Conservation (phyloP, 2,329 filamentous ascomycete genomes). For the Aspergillus hiratsukae region DNA sequence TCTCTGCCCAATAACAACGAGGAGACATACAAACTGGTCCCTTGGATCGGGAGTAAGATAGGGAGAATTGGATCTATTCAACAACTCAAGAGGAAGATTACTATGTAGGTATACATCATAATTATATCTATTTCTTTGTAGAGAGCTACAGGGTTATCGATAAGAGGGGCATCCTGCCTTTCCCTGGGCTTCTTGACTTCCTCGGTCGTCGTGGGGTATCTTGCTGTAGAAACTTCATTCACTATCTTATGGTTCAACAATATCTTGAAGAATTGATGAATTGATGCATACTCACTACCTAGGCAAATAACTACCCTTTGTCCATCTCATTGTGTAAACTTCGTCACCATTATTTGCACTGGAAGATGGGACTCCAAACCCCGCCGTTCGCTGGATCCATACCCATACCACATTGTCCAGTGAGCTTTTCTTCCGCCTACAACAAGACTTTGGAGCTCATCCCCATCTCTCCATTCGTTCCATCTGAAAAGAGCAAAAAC, state of each 20-base stretch:
- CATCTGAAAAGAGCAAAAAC: neutral
- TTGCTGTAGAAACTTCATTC: neutral
- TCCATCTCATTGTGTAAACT: neutral
- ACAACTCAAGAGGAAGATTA: neutral
- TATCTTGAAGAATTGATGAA: neutral
- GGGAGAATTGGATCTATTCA: neutral
- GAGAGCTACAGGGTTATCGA: neutral
- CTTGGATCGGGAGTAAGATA: neutral
- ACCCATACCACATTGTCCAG: neutral
- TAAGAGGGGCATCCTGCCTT: neutral
- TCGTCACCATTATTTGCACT: neutral
- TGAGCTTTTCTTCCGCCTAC: neutral
- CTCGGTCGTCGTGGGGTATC: neutral
- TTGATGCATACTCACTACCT: neutral
- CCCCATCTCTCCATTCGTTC: neutral
- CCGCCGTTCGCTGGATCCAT: neutral
- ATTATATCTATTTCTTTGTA: neutral
- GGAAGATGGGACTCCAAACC: neutral
- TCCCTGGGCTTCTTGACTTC: neutral
- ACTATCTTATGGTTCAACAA: neutral
- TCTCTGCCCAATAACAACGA: neutral
- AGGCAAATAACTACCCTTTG: neutral
- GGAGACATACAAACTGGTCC: neutral
- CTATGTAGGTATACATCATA: neutral
- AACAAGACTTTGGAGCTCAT: neutral